A percentile compares a stretch with the other conserved stretches of the same genome.
These are phyloP conservation scores for Cercospora zeina DNA, from an alignment of 2,329 filamentous ascomycete species.

Conservation along the genomic window DNA sequence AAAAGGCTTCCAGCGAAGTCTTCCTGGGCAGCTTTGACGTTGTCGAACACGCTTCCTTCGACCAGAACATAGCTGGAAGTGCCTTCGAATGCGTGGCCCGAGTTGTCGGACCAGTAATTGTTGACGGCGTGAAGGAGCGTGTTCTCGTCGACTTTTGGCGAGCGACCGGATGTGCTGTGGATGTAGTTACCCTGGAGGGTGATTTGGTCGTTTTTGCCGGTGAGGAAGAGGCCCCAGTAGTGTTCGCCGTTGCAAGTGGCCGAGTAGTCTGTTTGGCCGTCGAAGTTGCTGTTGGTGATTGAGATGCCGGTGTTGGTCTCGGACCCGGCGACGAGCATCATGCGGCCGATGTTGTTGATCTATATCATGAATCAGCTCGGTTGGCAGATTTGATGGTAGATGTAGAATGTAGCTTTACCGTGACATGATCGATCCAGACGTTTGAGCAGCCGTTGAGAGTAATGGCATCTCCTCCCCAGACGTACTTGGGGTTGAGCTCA, in stretches of 20 bases:
- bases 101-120: slow-evolving; percentile 61
- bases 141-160: slow-evolving; percentile 58
- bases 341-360: slow-evolving; percentile 60
- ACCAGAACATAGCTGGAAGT: slow-evolving; percentile 29
- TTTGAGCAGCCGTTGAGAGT: slow-evolving; percentile 41
- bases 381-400: slow-evolving; percentile 9
- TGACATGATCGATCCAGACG: slow-evolving; percentile 44
- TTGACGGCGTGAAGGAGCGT: slow-evolving; percentile 62
- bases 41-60: slow-evolving; percentile 31
- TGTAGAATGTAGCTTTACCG: slow-evolving; percentile 33
- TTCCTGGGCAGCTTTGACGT: slow-evolving; percentile 12
- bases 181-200: slow-evolving; percentile 64
- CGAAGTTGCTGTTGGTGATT: slow-evolving; percentile 61
- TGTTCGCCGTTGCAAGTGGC: slow-evolving; percentile 58
- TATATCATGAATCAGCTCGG: slow-evolving; percentile 28
- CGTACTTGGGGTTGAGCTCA: slow-evolving; percentile 43
- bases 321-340: slow-evolving; percentile 62
- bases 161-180: slow-evolving; percentile 59
- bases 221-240: slow-evolving; percentile 49
- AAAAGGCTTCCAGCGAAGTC: slow-evolving; percentile 21
- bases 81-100: slow-evolving; percentile 54
- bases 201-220: slow-evolving; percentile 57
- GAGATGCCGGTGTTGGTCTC: slow-evolving; percentile 57
- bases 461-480: slow-evolving; percentile 46
- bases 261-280: slow-evolving; percentile 57